Evolutionary conservation across 257 asterid species (phyloP).

Genomic region (Solanum etuberosum): DNA sequence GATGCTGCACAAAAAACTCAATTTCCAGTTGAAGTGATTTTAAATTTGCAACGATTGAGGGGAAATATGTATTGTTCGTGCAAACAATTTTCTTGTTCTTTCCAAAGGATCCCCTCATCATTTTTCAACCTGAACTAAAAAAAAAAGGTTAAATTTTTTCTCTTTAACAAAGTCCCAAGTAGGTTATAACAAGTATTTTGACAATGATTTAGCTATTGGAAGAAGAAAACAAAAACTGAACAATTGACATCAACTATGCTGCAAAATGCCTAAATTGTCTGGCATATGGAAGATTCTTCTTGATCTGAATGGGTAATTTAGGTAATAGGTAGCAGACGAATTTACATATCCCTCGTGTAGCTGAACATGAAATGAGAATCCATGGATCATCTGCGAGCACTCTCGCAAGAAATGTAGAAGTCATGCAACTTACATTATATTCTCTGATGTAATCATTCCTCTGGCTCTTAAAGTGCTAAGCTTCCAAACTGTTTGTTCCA

Average conservation of each 20-base stretch:
- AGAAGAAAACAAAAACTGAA: not conserved
- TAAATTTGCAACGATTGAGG: not conserved
- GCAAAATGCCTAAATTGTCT: not conserved
- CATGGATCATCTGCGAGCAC: not conserved
- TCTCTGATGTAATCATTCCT: not conserved
- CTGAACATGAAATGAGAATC: not conserved
- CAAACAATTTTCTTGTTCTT: not conserved
- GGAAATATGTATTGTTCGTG: not conserved
- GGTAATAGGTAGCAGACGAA: not conserved
- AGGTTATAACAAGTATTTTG: not conserved
- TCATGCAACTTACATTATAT: not conserved
- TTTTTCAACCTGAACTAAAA: not conserved
- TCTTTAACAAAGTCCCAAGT: not conserved
- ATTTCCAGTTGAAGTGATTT: not conserved
- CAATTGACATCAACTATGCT: not conserved
- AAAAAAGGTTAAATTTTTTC: not conserved
- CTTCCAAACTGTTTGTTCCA: constrained; percentile 97
- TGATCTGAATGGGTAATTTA: not conserved
- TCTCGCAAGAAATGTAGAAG: not conserved
- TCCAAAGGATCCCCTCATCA: not conserved
- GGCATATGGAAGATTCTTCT: not conserved
- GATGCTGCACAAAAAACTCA: not conserved
- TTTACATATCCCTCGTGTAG: not conserved
- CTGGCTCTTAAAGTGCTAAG: constrained; percentile 44
- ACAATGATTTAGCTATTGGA: not conserved